phyloP scores from a whole-genome alignment of 257 asterid species.

The Lycium barbarum region DNA sequence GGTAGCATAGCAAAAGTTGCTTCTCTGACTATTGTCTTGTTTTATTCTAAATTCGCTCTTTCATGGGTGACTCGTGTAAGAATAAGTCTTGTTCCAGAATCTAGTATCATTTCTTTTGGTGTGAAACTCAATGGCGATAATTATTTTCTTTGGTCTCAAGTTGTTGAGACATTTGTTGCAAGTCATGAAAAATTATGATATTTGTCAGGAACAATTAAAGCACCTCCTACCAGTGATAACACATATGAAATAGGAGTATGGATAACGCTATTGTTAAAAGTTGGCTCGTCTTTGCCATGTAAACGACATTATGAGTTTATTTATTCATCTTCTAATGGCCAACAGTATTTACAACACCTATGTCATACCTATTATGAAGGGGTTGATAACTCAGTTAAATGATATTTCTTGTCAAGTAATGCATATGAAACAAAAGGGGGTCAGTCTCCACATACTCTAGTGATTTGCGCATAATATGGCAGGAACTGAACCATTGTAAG shows the following conservation, averaged over 20 bases:
- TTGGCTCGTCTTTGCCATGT: background rate
- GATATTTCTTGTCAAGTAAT: background rate
- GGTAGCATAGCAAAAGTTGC: no score
- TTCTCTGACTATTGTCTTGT: no score
- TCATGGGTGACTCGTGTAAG: no score
- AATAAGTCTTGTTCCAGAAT: no score
- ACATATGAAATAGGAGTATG: background rate
- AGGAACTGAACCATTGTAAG: background rate
- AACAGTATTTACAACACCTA: background rate
- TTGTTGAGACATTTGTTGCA: conserved; percentile 2
- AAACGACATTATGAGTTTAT: background rate
- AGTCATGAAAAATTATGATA: background rate
- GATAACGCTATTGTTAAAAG: background rate
- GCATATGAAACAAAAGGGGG: background rate
- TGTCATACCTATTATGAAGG: background rate
- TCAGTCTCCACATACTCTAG: background rate
- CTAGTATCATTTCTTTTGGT: no score
- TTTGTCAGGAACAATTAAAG: background rate
- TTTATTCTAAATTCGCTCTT: no score
- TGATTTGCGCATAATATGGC: background rate
- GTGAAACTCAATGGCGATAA: no score
- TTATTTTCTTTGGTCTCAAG: background rate
- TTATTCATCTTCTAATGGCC: background rate
- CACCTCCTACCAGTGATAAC: background rate
- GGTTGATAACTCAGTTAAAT: background rate